Evolutionary conservation across 2,329 filamentous ascomycete species (phyloP).

Genomic region (Metarhizium brunneum): DNA sequence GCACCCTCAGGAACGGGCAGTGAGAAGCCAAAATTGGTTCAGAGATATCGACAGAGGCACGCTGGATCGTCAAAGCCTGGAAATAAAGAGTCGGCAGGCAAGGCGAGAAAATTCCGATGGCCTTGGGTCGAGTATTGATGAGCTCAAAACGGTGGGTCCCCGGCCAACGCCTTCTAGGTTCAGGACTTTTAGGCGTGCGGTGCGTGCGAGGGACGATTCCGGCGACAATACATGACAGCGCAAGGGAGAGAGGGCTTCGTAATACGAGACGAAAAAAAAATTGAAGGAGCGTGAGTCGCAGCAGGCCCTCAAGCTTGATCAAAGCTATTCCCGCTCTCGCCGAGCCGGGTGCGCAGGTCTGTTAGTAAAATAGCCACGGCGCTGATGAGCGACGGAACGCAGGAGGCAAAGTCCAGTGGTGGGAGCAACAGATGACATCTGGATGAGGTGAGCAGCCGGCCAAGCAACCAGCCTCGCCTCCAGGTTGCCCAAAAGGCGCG

Average conservation of each 20-base stretch:
- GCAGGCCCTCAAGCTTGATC: background rate
- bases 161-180: background rate
- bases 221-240: background rate
- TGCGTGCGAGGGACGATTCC: background rate
- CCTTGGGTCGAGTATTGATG: background rate
- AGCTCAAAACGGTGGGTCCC: background rate
- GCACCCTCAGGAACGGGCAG: background rate
- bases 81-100: background rate
- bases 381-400: background rate
- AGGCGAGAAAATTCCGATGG: background rate
- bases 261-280: background rate
- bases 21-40: background rate
- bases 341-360: background rate
- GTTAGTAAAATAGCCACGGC: background rate
- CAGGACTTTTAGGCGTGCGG: constrained; percentile 3
- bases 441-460: constrained; percentile 1
- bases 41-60: background rate
- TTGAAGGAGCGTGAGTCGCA: background rate
- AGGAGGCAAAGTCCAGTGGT: background rate
- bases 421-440: background rate
- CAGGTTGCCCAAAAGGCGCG: background rate
- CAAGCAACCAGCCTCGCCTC: background rate
- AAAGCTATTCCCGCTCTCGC: background rate
- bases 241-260: background rate
- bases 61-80: background rate